A percentile compares a stretch with the other conserved stretches of the same genome.
phyloP scores from a whole-genome alignment of 1,284 basidiomycete species.

The Tylopilus sp. region DNA sequence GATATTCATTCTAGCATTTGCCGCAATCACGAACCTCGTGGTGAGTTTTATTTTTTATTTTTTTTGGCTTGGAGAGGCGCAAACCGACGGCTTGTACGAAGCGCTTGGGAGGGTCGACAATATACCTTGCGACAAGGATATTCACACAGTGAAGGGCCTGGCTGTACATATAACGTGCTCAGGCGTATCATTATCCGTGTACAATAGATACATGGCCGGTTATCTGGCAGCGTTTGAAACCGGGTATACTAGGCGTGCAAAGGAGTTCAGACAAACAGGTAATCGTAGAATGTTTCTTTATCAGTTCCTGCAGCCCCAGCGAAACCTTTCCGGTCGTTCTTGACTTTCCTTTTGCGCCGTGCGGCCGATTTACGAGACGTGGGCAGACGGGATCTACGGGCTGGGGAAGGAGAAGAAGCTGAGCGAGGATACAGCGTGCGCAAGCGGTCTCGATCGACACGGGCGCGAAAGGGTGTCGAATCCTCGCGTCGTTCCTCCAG shows the following conservation, averaged over 20 bases:
- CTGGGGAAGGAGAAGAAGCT: slow-evolving; percentile 42
- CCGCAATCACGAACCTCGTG: slow-evolving; percentile 69
- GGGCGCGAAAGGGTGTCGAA: slow-evolving; percentile 12
- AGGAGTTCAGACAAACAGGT: slow-evolving; percentile 37
- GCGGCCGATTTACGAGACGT: slow-evolving; percentile 11
- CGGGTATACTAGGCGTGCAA: no score
- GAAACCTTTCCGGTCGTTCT: slow-evolving; percentile 14
- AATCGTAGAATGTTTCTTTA: slow-evolving; percentile 38
- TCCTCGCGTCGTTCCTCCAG: not conserved
- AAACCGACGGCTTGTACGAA: slow-evolving; percentile 16
- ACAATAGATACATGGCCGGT: slow-evolving; percentile 2
- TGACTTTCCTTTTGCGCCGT: slow-evolving; percentile 15
- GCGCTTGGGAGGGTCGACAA: slow-evolving; percentile 61
- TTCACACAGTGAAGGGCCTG: slow-evolving; percentile 50
- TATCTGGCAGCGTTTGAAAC: not conserved
- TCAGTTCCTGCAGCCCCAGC: slow-evolving; percentile 14
- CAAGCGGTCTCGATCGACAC: slow-evolving; percentile 17
- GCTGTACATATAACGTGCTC: not conserved
- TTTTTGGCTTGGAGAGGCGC: not conserved
- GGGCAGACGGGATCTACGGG: slow-evolving; percentile 27
- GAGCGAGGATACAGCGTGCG: slow-evolving; percentile 28
- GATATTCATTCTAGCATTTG: slow-evolving; percentile 76
- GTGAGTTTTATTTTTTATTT: slow-evolving; percentile 31
- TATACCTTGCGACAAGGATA: slow-evolving; percentile 59
- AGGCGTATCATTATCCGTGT: slow-evolving; percentile 5